A percentile compares a stretch with the other conserved stretches of the same genome.
phyloP scores from a whole-genome alignment of 176 grass and related monocot genomes.

The Zoysia pacifica region DNA sequence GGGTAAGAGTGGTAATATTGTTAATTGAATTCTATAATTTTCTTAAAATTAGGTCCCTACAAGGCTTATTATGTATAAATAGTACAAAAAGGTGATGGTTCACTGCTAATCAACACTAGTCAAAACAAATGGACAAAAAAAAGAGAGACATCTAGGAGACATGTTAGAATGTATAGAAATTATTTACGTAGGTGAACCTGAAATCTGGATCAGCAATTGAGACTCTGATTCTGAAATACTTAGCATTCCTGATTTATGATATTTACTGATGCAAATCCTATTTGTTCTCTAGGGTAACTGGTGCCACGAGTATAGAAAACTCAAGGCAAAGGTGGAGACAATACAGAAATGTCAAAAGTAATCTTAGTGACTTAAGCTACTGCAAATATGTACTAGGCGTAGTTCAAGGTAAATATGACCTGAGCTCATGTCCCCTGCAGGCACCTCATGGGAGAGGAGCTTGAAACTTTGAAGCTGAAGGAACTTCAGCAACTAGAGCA shows the following conservation, averaged over 20 bases:
- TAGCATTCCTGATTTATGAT: neutral
- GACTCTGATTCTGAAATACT: neutral
- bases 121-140: neutral
- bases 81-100: neutral
- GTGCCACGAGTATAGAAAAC: constrained; percentile 84
- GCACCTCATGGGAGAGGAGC: constrained; percentile 79
- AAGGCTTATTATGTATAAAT: neutral
- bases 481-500: constrained; percentile 81
- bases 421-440: constrained; percentile 35
- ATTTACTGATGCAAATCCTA: constrained; percentile 10
- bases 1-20: neutral
- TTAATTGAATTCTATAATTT: neutral
- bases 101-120: neutral
- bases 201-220: neutral
- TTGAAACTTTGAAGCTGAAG: constrained; percentile 75
- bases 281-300: constrained; percentile 69
- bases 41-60: neutral
- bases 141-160: too few relatives aligned
- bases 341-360: constrained; percentile 95
- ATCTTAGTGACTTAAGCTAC: constrained; percentile 17
- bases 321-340: constrained; percentile 78
- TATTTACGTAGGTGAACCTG: neutral
- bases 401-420: constrained; percentile 18
- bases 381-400: constrained; percentile 4
- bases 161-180: neutral